Base-by-base conservation (phyloP, 148 eudicot species). In the Spergularia marina region DNA sequence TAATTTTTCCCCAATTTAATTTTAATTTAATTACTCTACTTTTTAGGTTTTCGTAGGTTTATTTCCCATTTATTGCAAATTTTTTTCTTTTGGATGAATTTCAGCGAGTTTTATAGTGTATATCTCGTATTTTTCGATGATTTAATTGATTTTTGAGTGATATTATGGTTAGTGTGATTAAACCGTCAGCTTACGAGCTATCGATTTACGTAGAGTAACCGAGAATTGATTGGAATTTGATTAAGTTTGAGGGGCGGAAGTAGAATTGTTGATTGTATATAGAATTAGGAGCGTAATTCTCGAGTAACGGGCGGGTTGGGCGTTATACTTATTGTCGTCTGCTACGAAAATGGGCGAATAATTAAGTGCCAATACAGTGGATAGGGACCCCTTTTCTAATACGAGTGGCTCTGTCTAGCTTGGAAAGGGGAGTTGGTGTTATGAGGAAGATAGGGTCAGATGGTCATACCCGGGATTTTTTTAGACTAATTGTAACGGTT, bases 1-100 rank as follows among this genome's bases (percentile, higher is more conserved):
- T 77, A 70, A n/a, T 6, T 34, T 1, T 66, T 76, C 7, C 53
- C 56, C 40, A 34, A 62, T 62, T 68, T 49, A 6, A 20, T 68
- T 49, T 51, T 52, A 10, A n/a, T 51, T 23, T 21, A 15, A 10
- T 67, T 44, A 53, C 6, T 34, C 16, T 44, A 44, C 36, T 44
- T 44, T 44, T 6, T 44, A 44, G 49, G 49, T 44, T 44, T 44
- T 44, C 10, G 10, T 44, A 44, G 10, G 9, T 44, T 44, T 9
- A 44, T 6, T 44, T 44, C 49, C 8, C 49, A 9, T 44, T 6
- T 0, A 44, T 44, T 44, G 49, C 8, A 44, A 44, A 44, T 36
- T 41, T 6, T 65, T 44, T 30, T 62, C 30, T 10, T 6, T 47
- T 47, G 30, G 54, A 65, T 36, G 21, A 6, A 65, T 2, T 65